These are phyloP conservation scores for Mortierella sp. DNA, from an alignment of 371 early-diverging fungal species.

Conservation along the genomic window DNA sequence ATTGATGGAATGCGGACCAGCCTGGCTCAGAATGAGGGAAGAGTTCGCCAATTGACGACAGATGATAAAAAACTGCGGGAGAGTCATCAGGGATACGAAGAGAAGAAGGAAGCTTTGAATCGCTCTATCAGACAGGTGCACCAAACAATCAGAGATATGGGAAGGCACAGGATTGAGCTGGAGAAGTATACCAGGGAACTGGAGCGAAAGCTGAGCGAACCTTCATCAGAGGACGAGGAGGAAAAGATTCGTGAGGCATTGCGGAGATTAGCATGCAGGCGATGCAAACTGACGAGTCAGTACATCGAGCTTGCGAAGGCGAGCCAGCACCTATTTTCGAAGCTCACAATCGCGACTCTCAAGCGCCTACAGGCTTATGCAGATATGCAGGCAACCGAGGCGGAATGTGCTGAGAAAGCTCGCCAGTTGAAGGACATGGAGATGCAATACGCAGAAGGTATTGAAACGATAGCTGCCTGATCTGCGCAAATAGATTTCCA, in stretches of 20 bases:
- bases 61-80: slow-evolving; percentile 34
- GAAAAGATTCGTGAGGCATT: slow-evolving; percentile 25
- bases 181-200: slow-evolving; percentile 9
- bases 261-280: slow-evolving; percentile 30
- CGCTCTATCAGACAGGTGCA: slow-evolving; percentile 2
- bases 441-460: slow-evolving; percentile 44
- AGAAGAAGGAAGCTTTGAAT: slow-evolving; percentile 12
- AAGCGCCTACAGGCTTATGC: slow-evolving; percentile 43
- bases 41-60: slow-evolving; percentile 24
- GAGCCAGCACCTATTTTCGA: slow-evolving; percentile 24
- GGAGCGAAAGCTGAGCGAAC: slow-evolving; percentile 24
- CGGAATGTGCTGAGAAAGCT: slow-evolving; percentile 24
- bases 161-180: slow-evolving; percentile 27
- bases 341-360: slow-evolving; percentile 31
- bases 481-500: no score
- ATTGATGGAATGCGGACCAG: slow-evolving; percentile 24
- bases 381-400: slow-evolving; percentile 33
- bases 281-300: slow-evolving; percentile 43
- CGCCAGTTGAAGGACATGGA: slow-evolving; percentile 46
- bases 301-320: slow-evolving; percentile 40
- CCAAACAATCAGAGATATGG: slow-evolving; percentile 2
- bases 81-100: slow-evolving; percentile 4
- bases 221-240: slow-evolving; percentile 46
- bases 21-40: slow-evolving; percentile 14
- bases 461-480: no score